These are phyloP conservation scores for Xerocomus nothofagi DNA, from an alignment of 1,284 basidiomycete genomes.

Conservation along the genomic window DNA sequence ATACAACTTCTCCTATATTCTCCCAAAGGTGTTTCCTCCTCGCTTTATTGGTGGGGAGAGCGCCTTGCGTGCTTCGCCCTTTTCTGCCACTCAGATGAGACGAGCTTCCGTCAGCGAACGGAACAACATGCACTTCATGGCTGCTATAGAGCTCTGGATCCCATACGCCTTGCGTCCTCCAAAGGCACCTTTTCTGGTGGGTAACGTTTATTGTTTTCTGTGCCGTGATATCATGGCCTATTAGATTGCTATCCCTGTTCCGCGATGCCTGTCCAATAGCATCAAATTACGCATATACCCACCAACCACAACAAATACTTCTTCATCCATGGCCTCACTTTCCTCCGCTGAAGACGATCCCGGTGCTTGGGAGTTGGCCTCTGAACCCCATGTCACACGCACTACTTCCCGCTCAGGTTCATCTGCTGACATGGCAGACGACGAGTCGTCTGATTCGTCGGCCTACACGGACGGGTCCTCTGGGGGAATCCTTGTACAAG, in stretches of 20 bases:
- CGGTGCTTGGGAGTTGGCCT: constrained; percentile 70
- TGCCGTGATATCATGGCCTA: constrained; percentile 3
- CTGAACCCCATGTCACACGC: constrained; percentile 73
- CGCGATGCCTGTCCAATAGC: constrained; percentile 72
- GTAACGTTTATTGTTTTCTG: constrained; percentile 24
- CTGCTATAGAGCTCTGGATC: constrained; percentile 71
- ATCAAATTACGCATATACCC: constrained; percentile 72
- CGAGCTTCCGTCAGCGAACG: constrained; percentile 57
- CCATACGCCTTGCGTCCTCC: constrained; percentile 67
- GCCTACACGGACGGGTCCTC: constrained; percentile 47
- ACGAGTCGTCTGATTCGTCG: constrained; percentile 76
- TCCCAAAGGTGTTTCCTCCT: constrained; percentile 70
- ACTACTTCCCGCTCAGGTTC: constrained; percentile 53
- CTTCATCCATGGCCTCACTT: constrained; percentile 68
- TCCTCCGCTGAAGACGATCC: constrained; percentile 71
- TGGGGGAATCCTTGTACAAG: constrained; percentile 67
- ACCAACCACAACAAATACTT: constrained; percentile 44
- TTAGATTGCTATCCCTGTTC: constrained; percentile 71
- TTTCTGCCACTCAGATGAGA: constrained; percentile 43
- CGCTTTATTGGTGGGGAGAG: constrained; percentile 39
- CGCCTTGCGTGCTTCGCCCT: constrained; percentile 34
- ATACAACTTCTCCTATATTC: constrained; percentile 72
- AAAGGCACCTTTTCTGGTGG: constrained; percentile 66
- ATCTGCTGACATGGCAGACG: constrained; percentile 71
- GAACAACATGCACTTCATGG: constrained; percentile 68